These are phyloP conservation scores for Sechiopsis laciniata DNA, from an alignment of 306 rosid species.

Conservation along the genomic window DNA sequence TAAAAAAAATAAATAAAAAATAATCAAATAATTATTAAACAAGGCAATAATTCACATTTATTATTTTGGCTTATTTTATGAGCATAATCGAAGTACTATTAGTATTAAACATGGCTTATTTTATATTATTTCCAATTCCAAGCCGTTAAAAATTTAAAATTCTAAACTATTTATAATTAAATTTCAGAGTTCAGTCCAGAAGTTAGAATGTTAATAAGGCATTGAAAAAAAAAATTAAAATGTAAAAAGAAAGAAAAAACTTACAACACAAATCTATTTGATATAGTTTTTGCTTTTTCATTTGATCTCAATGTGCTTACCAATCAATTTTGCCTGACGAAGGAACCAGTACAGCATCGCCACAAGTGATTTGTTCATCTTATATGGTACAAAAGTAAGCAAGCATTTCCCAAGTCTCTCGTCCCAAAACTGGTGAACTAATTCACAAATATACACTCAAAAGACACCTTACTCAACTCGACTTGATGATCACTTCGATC, in stretches of 20 bases:
- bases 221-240: background rate
- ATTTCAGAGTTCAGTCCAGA: too few species aligned
- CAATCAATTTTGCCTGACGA: background rate
- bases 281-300: background rate
- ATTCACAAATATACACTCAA: conserved; percentile 19
- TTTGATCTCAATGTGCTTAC: background rate
- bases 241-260: background rate
- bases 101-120: too few species aligned
- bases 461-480: conserved; percentile 42
- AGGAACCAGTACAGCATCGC: background rate
- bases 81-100: too few species aligned
- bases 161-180: too few species aligned
- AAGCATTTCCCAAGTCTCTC: background rate
- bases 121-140: too few species aligned
- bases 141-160: too few species aligned
- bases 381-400: background rate
- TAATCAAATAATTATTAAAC: too few species aligned
- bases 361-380: background rate
- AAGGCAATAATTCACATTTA: too few species aligned
- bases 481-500: conserved; percentile 64
- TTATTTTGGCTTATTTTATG: too few species aligned
- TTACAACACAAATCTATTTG: background rate
- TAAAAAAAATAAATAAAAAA: too few species aligned
- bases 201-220: background rate
- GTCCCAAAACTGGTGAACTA: background rate